These are phyloP conservation scores for Podaxis carcinomalis DNA, from an alignment of 768 basidiomycete species.

Conservation along the genomic window DNA sequence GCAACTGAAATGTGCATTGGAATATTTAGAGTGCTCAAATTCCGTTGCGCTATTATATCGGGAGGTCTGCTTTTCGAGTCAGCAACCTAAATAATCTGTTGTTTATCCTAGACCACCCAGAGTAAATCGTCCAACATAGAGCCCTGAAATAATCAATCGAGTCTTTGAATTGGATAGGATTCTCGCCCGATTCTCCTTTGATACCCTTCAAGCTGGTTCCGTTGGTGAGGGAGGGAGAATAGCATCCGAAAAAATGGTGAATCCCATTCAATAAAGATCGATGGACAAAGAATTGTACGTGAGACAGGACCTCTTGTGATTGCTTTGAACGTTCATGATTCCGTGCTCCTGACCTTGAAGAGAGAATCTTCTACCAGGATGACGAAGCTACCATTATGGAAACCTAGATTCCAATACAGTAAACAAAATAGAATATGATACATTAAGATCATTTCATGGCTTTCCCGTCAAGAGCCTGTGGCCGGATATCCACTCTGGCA, in stretches of 20 bases:
- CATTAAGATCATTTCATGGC: too few relatives aligned
- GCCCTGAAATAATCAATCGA: slow-evolving; percentile 15
- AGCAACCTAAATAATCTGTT: background rate
- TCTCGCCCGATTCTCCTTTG: slow-evolving; percentile 5
- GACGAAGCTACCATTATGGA: background rate
- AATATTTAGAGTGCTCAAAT: background rate
- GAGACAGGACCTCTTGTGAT: background rate
- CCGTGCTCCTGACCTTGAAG: background rate
- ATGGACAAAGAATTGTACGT: background rate
- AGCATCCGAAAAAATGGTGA: background rate
- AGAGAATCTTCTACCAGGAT: background rate
- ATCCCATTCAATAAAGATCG: background rate
- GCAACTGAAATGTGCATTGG: background rate
- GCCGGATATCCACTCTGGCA: too few relatives aligned
- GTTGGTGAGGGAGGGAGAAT: background rate
- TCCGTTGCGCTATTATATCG: background rate
- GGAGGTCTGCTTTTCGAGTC: background rate
- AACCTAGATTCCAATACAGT: too few relatives aligned
- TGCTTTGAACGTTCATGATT: background rate
- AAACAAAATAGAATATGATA: too few relatives aligned
- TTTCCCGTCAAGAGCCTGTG: too few relatives aligned
- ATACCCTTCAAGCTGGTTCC: background rate
- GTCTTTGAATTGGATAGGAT: slow-evolving; percentile 15
- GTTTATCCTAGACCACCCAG: slow-evolving; percentile 10
- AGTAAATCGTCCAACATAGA: slow-evolving; percentile 18